Evolutionary conservation across 1,284 basidiomycete genomes (phyloP), one percentile per base, ranked within the genome.

Genomic region (Marasmius tenuissimus): DNA sequence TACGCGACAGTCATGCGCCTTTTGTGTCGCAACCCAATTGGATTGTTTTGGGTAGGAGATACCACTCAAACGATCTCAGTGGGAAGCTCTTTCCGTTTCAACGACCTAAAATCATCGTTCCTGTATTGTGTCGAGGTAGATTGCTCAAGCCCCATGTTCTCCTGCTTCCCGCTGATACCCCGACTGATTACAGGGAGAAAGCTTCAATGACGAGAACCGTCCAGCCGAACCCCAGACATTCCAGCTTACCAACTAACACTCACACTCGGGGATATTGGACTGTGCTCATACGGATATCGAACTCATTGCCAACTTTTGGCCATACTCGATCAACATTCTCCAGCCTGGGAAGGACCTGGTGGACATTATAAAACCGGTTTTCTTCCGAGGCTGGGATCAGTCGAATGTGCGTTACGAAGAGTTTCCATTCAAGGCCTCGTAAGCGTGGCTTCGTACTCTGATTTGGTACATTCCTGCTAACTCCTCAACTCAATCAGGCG

Each of bases 11-110:
- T 92, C 1, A 70, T 92, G 49, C 76, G 88, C 10, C 74, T 72
- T 0, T 68, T 91, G 2, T 91, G 88, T 66, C 72, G 72, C 12
- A 91, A 92, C 67, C 81, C 84, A 0, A 75, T 87, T 56, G 90
- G 91, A 0, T 72, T 89, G 22, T 91, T 91, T 68, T 92, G 87
- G 87, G 90, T 89, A 0, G 91, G 90, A 0, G 90, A 92, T 68
- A 92, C 91, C 0, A 89, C 90, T 0, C 90, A 92, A 66, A 89
- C 89, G 0, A 92, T 92, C 18, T 85, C 86, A 0, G 80, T 83
- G 0, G 90, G 89, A 0, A 89, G 87, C 60, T 84, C 87, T 0
- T 92, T 92, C 67, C 74, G 86, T 14, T 92, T 92, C 70, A 76
- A 88, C 63, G 89, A 91, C 50, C 69, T 92, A 60, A 92, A 88